These are phyloP conservation scores for Penstemon davidsonii DNA, from an alignment of 257 asterid genomes.

Conservation along the genomic window DNA sequence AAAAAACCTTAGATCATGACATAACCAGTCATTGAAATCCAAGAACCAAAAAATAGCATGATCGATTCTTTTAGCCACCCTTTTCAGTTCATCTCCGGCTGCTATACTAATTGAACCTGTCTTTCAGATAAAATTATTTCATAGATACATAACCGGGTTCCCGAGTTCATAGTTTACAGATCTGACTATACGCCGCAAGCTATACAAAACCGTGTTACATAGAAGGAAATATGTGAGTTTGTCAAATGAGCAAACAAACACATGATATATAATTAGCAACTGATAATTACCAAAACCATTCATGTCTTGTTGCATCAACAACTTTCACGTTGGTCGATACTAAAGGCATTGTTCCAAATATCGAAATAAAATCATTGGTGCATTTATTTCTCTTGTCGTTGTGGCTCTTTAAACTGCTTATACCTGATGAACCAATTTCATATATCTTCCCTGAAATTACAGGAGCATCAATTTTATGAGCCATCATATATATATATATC, in stretches of 20 bases:
- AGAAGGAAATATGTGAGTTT: not conserved
- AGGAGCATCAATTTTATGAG: not conserved
- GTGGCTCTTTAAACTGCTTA: constrained; percentile 47
- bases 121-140: not conserved
- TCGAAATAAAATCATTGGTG: constrained; percentile 46
- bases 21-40: not conserved
- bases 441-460: constrained; percentile 50
- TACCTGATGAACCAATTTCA: constrained; percentile 60
- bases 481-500: not conserved
- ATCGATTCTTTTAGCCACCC: no score
- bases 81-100: no score
- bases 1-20: no score
- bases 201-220: not conserved
- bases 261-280: not conserved
- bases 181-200: not conserved
- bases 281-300: constrained; percentile 46
- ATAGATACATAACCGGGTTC: not conserved
- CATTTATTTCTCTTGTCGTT: constrained; percentile 45
- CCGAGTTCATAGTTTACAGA: not conserved
- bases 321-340: constrained; percentile 49
- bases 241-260: not conserved
- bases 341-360: constrained; percentile 60
- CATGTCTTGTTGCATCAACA: constrained; percentile 47
- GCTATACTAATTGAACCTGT: not conserved
- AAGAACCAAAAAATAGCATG: not conserved